phyloP scores from a whole-genome alignment of 2,329 filamentous ascomycete genomes.

The Pseudopyricularia javanii region DNA sequence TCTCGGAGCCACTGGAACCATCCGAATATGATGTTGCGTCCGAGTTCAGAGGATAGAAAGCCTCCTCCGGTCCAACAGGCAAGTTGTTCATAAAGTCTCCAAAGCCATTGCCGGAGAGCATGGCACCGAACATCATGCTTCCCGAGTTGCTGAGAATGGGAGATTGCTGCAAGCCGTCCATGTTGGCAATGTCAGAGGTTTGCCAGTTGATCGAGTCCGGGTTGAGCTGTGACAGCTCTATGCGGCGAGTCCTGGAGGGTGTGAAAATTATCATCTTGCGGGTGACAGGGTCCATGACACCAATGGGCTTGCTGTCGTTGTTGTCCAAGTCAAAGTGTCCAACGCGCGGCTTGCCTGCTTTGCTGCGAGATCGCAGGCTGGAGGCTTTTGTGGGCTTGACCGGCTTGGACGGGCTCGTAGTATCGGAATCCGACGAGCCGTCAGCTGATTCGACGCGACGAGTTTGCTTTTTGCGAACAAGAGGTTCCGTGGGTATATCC shows the following conservation, averaged over 20 bases:
- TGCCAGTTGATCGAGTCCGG: constrained; percentile 40
- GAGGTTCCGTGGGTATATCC: constrained; percentile 37
- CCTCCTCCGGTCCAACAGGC: constrained; percentile 61
- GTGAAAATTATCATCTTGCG: constrained; percentile 55
- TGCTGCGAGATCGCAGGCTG: constrained; percentile 12
- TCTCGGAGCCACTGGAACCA: constrained; percentile 28
- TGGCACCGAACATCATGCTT: constrained; percentile 68
- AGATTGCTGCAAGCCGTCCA: constrained; percentile 20
- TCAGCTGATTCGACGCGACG: constrained; percentile 21
- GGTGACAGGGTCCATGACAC: constrained; percentile 42
- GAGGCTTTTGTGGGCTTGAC: constrained; percentile 9
- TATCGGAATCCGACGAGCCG: constrained; percentile 35
- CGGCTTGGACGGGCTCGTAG: constrained; percentile 28
- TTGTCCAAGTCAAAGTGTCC: constrained; percentile 42
- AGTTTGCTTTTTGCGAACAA: constrained; percentile 32
- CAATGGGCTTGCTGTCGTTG: constrained; percentile 43
- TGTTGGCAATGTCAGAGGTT: constrained; percentile 20
- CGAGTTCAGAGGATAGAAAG: constrained; percentile 54
- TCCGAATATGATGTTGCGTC: constrained; percentile 40
- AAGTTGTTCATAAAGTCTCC: constrained; percentile 42
- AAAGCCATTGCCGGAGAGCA: constrained; percentile 45
- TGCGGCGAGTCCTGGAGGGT: constrained; percentile 25
- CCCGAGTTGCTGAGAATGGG: constrained; percentile 56
- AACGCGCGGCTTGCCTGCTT: constrained; percentile 36
- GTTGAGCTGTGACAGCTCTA: constrained; percentile 29